A percentile compares a stretch with the other conserved stretches of the same genome.
Evolutionary conservation across 1,139 yeast genomes (phyloP).

Genomic region (Geotrichum europaeum): DNA sequence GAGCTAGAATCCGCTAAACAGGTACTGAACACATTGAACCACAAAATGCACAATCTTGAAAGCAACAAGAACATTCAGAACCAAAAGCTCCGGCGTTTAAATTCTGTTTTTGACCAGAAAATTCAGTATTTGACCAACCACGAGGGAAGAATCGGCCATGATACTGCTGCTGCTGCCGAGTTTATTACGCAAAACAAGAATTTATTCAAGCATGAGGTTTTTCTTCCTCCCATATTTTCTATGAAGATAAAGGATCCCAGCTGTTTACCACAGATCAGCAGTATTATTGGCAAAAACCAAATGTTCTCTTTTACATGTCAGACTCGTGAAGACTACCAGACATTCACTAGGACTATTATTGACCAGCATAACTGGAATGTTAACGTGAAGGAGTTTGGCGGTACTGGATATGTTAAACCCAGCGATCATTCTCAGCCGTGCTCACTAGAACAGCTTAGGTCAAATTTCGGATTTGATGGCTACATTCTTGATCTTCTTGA

Average conservation of each 20-base stretch:
- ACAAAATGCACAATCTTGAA: conserved; percentile 12
- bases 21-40: conserved; percentile 29
- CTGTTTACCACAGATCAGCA: conserved; percentile 50
- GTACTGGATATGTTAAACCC: conserved; percentile 23
- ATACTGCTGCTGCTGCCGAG: conserved; percentile 36
- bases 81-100: conserved; percentile 18
- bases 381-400: conserved; percentile 43
- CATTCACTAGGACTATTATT: conserved; percentile 40
- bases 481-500: conserved; percentile 61
- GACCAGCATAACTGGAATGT: conserved; percentile 38
- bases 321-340: conserved; percentile 41
- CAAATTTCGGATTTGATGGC: conserved; percentile 69
- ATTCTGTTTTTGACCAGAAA: conserved; percentile 22
- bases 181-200: conserved; percentile 36
- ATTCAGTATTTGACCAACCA: conserved; percentile 18
- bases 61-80: background rate
- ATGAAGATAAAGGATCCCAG: conserved; percentile 47
- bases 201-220: conserved; percentile 42
- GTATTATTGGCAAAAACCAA: conserved; percentile 49
- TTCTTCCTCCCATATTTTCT: conserved; percentile 73
- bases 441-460: conserved; percentile 36
- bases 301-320: conserved; percentile 50
- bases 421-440: conserved; percentile 30
- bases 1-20: conserved; percentile 30
- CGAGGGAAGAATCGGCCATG: conserved; percentile 19